phyloP scores from a whole-genome alignment of 495 filamentous ascomycete species.

The Neurospora sp. region DNA sequence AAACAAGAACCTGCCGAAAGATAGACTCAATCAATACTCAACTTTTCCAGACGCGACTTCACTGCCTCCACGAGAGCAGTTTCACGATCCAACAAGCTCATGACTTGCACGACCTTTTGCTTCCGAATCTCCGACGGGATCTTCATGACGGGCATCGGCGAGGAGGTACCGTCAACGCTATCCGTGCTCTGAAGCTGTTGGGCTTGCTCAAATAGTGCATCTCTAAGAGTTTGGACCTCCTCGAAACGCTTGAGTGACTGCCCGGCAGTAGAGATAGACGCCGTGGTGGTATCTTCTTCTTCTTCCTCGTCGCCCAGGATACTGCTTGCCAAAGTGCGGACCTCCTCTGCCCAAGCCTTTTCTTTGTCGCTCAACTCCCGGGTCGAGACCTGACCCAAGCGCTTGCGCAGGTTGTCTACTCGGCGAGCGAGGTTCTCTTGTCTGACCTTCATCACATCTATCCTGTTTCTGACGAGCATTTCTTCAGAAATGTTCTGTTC shows the following conservation, averaged over 20 bases:
- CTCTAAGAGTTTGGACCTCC: constrained; percentile 33
- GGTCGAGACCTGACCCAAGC: constrained; percentile 46
- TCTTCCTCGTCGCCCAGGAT: constrained; percentile 27
- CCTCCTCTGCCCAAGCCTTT: constrained; percentile 55
- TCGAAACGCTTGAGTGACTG: constrained; percentile 37
- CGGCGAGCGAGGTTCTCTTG: constrained; percentile 51
- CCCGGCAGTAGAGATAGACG: constrained; percentile 18
- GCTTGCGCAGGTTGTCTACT: constrained; percentile 53
- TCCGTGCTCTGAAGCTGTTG: constrained; percentile 27
- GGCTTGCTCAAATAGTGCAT: constrained; percentile 43
- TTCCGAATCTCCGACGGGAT: constrained; percentile 60
- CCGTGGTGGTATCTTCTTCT: not conserved
- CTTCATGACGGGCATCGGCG: constrained; percentile 26
- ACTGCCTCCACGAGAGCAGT: constrained; percentile 42
- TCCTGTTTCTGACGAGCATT: constrained; percentile 46
- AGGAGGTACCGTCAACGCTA: constrained; percentile 12
- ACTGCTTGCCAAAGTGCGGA: constrained; percentile 38
- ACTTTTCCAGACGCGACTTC: constrained; percentile 22
- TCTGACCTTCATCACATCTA: constrained; percentile 47
- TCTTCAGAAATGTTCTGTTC: constrained; percentile 35
- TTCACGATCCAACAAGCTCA: constrained; percentile 62
- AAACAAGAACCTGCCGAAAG: not conserved
- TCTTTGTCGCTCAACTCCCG: constrained; percentile 67
- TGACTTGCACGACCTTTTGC: constrained; percentile 58
- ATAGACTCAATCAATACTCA: constrained; percentile 17